Evolutionary conservation across 495 filamentous ascomycete genomes (phyloP).

Genomic region (Clohesyomyces aquaticus): DNA sequence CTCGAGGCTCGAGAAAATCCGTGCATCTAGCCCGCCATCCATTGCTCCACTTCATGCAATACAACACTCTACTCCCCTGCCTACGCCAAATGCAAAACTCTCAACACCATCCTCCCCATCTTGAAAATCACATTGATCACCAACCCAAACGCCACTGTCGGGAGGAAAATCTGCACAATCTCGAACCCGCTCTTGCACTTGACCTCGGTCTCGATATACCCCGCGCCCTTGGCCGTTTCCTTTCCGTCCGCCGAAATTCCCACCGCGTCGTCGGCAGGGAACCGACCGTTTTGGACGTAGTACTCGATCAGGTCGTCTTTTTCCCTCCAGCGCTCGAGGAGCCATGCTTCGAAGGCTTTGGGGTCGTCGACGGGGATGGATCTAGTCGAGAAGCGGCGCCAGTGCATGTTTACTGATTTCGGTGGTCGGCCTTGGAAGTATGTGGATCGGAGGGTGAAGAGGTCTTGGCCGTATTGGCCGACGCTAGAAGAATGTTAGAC

Average conservation of each 20-base stretch:
- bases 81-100: conserved; percentile 16
- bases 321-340: conserved; percentile 74
- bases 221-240: conserved; percentile 48
- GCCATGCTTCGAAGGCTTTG: conserved; percentile 72
- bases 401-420: conserved; percentile 84
- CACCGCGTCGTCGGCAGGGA: conserved; percentile 64
- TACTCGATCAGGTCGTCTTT: conserved; percentile 77
- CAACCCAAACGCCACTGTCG: conserved; percentile 27
- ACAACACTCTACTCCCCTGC: too few species aligned
- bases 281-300: conserved; percentile 68
- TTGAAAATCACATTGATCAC: conserved; percentile 40
- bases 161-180: conserved; percentile 47
- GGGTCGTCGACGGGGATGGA: conserved; percentile 68
- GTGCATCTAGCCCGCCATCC: too few species aligned
- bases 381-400: conserved; percentile 69
- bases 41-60: background rate
- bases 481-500: conserved; percentile 52
- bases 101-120: conserved; percentile 30
- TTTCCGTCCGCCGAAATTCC: conserved; percentile 46
- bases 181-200: conserved; percentile 53
- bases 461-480: conserved; percentile 72
- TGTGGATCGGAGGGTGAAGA: conserved; percentile 71
- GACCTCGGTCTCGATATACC: conserved; percentile 65
- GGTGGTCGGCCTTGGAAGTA: conserved; percentile 79
- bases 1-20: too few species aligned